Conservation (phyloP, 805 yeast genomes). For the Yarrowia divulgata region DNA sequence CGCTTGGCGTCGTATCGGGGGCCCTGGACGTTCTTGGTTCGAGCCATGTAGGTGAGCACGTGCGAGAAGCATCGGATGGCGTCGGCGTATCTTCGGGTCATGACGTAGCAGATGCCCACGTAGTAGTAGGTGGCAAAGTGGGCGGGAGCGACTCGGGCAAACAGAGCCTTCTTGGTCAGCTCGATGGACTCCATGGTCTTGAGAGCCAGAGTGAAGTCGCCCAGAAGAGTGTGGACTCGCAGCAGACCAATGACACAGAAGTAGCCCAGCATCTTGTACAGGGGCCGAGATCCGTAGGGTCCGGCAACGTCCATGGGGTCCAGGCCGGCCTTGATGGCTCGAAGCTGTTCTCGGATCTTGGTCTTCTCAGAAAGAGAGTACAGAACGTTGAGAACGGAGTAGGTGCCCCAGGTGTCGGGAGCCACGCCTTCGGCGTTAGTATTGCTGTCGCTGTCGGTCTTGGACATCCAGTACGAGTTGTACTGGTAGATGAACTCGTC, state of each 20-base stretch:
- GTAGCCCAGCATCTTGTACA: conserved; percentile 58
- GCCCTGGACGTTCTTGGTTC: conserved; percentile 56
- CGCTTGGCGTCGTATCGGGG: conserved; percentile 55
- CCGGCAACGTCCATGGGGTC: conserved; percentile 53
- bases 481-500: conserved; percentile 62
- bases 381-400: conserved; percentile 58
- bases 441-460: conserved; percentile 49
- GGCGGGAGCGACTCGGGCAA: conserved; percentile 58
- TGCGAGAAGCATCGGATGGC: conserved; percentile 60
- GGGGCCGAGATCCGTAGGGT: conserved; percentile 54
- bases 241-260: conserved; percentile 58
- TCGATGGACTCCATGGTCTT: conserved; percentile 59
- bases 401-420: conserved; percentile 57
- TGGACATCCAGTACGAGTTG: conserved; percentile 56
- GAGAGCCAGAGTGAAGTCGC: conserved; percentile 59
- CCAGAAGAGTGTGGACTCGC: conserved; percentile 59
- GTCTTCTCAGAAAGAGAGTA: conserved; percentile 57
- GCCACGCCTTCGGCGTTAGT: conserved; percentile 45
- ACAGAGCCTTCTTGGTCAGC: conserved; percentile 57
- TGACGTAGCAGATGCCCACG: conserved; percentile 60
- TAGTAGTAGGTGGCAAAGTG: conserved; percentile 61
- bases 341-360: conserved; percentile 53
- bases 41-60: conserved; percentile 56
- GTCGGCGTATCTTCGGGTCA: conserved; percentile 59
- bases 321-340: conserved; percentile 49